A percentile compares a stretch with the other conserved stretches of the same genome.
Evolutionary conservation across 2,329 filamentous ascomycete genomes (phyloP).

Genomic region (Raffaelea arxii): DNA sequence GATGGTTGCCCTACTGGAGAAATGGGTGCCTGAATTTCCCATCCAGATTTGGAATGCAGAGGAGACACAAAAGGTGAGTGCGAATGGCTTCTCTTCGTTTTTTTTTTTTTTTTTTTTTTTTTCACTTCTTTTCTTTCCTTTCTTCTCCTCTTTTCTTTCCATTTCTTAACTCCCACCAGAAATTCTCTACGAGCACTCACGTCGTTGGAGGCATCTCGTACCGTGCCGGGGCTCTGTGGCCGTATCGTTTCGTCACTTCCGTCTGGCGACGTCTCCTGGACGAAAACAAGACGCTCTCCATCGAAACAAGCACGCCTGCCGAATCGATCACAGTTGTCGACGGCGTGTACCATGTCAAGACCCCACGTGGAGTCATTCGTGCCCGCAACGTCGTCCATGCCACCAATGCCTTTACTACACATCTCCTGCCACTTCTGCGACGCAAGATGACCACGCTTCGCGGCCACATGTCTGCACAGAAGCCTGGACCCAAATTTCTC

Average conservation of each 20-base stretch:
- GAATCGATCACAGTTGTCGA: conserved; percentile 14
- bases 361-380: conserved; percentile 31
- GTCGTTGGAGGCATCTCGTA: conserved; percentile 34
- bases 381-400: conserved; percentile 45
- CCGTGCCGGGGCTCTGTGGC: conserved; percentile 38
- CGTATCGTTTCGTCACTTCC: conserved; percentile 37
- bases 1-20: conserved; percentile 22
- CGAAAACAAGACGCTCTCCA: conserved; percentile 22
- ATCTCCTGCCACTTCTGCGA: conserved; percentile 39
- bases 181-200: conserved; percentile 25
- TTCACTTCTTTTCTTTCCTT: not conserved
- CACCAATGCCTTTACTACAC: conserved; percentile 43
- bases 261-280: conserved; percentile 32
- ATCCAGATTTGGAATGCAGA: conserved; percentile 23
- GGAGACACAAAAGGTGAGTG: conserved; percentile 21
- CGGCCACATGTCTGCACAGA: conserved; percentile 41
- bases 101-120: not conserved
- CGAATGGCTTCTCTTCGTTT: not conserved
- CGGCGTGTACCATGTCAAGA: conserved; percentile 32
- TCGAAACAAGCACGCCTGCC: conserved; percentile 30
- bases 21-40: conserved; percentile 30
- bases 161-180: conserved; percentile 10
- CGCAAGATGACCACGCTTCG: conserved; percentile 33
- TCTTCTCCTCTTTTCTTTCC: not conserved
- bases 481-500: conserved; percentile 25